Evolutionary conservation across 1,284 basidiomycete genomes (phyloP).

Genomic region (Apiotrichum laibachii): DNA sequence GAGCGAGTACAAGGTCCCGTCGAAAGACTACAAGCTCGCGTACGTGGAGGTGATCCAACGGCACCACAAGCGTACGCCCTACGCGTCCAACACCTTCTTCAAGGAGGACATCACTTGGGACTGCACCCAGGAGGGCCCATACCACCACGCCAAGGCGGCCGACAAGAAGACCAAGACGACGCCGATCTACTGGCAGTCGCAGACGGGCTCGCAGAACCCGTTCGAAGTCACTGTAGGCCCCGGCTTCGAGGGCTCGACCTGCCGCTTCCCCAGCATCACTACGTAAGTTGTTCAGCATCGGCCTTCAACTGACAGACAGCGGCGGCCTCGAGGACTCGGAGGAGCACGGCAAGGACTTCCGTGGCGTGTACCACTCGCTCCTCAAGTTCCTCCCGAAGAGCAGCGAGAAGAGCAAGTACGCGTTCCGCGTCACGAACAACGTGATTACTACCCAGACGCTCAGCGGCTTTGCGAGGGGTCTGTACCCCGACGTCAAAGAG

Average conservation of each 20-base stretch:
- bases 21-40: slow-evolving; percentile 27
- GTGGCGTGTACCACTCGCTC: slow-evolving; percentile 33
- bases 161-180: slow-evolving; percentile 19
- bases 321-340: slow-evolving; percentile 34
- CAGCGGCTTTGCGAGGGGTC: slow-evolving; percentile 29
- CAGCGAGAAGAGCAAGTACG: slow-evolving; percentile 27
- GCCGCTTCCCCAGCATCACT: slow-evolving; percentile 39
- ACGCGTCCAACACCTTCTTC: slow-evolving; percentile 43
- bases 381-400: slow-evolving; percentile 34
- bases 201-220: slow-evolving; percentile 30
- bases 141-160: slow-evolving; percentile 25
- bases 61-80: slow-evolving; percentile 47
- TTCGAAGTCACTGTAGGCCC: slow-evolving; percentile 31
- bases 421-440: slow-evolving; percentile 43
- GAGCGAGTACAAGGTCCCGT: slow-evolving; percentile 27
- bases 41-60: slow-evolving; percentile 46
- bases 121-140: slow-evolving; percentile 32
- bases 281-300: slow-evolving; percentile 14
- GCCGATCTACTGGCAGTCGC: slow-evolving; percentile 33
- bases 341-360: slow-evolving; percentile 36
- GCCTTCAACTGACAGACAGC: slow-evolving; percentile 13
- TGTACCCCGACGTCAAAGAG: slow-evolving; percentile 33
- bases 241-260: slow-evolving; percentile 39
- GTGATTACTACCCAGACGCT: slow-evolving; percentile 41
- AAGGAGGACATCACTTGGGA: slow-evolving; percentile 41